Conservation (phyloP, 345 rosid species). For the Salix koriyanagi region DNA sequence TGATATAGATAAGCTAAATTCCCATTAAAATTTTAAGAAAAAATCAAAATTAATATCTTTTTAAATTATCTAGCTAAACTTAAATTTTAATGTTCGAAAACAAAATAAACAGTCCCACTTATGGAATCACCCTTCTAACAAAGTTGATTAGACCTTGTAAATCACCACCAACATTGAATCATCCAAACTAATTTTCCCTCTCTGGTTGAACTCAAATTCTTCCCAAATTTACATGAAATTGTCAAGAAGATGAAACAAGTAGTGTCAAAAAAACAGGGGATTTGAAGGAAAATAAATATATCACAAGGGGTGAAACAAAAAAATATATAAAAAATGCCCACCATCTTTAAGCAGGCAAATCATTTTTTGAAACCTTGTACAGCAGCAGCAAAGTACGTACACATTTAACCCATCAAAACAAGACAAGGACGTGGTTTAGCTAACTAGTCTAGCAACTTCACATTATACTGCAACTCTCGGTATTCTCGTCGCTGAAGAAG, state of each 20-base stretch:
- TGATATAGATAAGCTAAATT: too few relatives aligned
- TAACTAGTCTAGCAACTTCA: background rate
- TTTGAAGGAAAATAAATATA: slow-evolving; percentile 4
- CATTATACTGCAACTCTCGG: slow-evolving; percentile 84
- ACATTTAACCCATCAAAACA: background rate
- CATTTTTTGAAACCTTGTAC: background rate
- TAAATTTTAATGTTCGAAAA: too few relatives aligned
- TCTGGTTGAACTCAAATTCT: background rate
- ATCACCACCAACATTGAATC: too few relatives aligned
- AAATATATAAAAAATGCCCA: slow-evolving; percentile 12
- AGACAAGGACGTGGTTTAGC: background rate
- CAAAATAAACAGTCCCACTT: too few relatives aligned
- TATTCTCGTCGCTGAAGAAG: slow-evolving; percentile 85
- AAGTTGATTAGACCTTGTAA: too few relatives aligned
- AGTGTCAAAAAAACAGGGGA: background rate
- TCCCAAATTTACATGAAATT: background rate
- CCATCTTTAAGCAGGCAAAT: slow-evolving; percentile 11
- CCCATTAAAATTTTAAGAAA: too few relatives aligned
- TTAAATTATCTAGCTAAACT: too few relatives aligned
- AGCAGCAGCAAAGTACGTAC: too few relatives aligned
- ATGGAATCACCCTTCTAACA: too few relatives aligned
- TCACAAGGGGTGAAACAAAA: slow-evolving; percentile 3
- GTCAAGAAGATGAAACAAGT: background rate
- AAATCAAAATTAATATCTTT: too few relatives aligned
- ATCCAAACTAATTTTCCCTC: background rate